Evolutionary conservation across 345 rosid species (phyloP), one percentile per base, ranked within the genome.

Genomic region (Populus pruinosa): DNA sequence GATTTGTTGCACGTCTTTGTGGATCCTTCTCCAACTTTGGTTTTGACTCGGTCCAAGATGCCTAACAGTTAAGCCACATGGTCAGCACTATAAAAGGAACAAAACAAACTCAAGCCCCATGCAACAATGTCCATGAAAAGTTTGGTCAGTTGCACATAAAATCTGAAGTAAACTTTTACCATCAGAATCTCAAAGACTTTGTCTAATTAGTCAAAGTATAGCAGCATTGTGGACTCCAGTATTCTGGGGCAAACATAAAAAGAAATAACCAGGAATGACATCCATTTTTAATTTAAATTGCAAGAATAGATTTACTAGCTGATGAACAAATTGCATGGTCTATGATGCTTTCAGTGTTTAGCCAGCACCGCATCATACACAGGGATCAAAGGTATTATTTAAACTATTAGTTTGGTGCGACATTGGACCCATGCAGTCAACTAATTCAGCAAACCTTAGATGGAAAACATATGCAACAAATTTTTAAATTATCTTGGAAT

Each of bases 11-110:
- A 21, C 99, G 98, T 43, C 92, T 87, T 69, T 93, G 99, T 77
- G 99, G 97, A 89, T 96, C 99, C 86, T 93, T 96, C 74, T 94
- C 99, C 83, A 96, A 78, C 83, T 88, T 91, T 72, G 87, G 84
- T 81, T 91, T 96, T 50, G 97, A 92, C 74, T 94, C 98, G 1
- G 94, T 91, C 99, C 99, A 96, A 35, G 97, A 92, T 86, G 93
- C 95, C 99, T 91, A 85, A 47, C 50, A 78, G 39, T 13, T 31
- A 53, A 76, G 69, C 77, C 25, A 53, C 66, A 29, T 44, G 35
- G 38, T 72, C 36, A 76, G 63, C 4, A 39, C 1, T 13, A 16
- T 14, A 35, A 20, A 70, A 16, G 55, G 6, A 38, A 16, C 12
- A 73, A 61, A 61, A 38, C 33, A 50, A 23, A 59, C 39, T 29